Conservation (phyloP, 768 basidiomycete genomes). For the Steccherinum ochraceum region DNA sequence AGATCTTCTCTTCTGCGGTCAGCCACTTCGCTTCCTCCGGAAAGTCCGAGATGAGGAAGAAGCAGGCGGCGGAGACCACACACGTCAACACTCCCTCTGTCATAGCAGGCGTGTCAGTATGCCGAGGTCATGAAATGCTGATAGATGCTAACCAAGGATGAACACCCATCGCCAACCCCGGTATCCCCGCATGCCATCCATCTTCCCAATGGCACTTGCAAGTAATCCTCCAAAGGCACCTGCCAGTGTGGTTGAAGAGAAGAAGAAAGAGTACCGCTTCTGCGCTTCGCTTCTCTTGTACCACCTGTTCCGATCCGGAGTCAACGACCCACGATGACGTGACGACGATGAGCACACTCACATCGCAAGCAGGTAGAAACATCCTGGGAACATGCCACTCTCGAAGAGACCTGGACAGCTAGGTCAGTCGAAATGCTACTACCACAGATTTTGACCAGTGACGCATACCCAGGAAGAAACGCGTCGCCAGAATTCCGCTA, state of each 20-base stretch:
- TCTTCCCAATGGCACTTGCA: slow-evolving; percentile 26
- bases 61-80: slow-evolving; percentile 24
- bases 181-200: slow-evolving; percentile 24
- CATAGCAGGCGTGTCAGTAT: neutral
- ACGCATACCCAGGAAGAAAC: slow-evolving; percentile 29
- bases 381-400: slow-evolving; percentile 26
- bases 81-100: slow-evolving; percentile 31
- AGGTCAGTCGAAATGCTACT: neutral
- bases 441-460: neutral
- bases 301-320: slow-evolving; percentile 19
- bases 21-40: slow-evolving; percentile 29
- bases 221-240: slow-evolving; percentile 31
- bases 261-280: slow-evolving; percentile 31
- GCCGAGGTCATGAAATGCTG: neutral
- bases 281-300: slow-evolving; percentile 31
- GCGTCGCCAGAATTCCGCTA: slow-evolving; percentile 30
- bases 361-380: slow-evolving; percentile 27
- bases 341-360: neutral
- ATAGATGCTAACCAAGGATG: slow-evolving; percentile 19
- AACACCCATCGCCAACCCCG: slow-evolving; percentile 28
- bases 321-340: neutral
- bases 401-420: slow-evolving; percentile 16
- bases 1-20: slow-evolving; percentile 20
- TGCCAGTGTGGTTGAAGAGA: slow-evolving; percentile 32
- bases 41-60: slow-evolving; percentile 29